Conservation (phyloP, 495 filamentous ascomycete genomes). For the Parachaetomium inaequale region DNA sequence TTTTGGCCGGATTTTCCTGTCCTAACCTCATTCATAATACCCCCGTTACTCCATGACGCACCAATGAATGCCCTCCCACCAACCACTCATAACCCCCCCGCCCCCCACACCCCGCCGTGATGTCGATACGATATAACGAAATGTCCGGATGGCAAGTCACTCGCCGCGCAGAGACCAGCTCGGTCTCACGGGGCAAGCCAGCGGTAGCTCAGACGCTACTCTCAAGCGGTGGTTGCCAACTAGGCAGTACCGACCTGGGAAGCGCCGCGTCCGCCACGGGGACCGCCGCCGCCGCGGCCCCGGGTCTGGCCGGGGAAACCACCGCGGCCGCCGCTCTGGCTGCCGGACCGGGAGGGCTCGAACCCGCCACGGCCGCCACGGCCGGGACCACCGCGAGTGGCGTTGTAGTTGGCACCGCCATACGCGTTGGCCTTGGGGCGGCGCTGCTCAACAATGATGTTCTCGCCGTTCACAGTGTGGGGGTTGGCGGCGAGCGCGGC, state of each 20-base stretch:
- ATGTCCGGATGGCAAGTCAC: not conserved
- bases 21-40: conserved; percentile 22
- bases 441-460: conserved; percentile 83
- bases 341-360: conserved; percentile 53
- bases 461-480: conserved; percentile 74
- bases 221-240: conserved; percentile 18
- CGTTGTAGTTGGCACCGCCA: conserved; percentile 59
- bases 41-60: conserved; percentile 27
- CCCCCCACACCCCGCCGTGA: conserved; percentile 9
- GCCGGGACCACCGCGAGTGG: conserved; percentile 54
- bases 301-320: conserved; percentile 57
- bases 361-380: conserved; percentile 66
- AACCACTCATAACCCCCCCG: conserved; percentile 10
- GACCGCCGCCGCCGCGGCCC: conserved; percentile 55
- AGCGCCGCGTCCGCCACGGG: conserved; percentile 45
- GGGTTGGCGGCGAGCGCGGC: conserved; percentile 83
- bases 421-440: conserved; percentile 67
- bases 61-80: conserved; percentile 21
- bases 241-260: conserved; percentile 35
- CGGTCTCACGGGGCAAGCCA: not conserved
- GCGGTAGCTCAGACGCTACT: conserved; percentile 1
- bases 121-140: conserved; percentile 15
- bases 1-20: conserved; percentile 20
- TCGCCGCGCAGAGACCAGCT: not conserved
- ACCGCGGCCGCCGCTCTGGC: conserved; percentile 63